Evolutionary conservation across 768 basidiomycete species (phyloP).

Genomic region (Hypsizygus marmoreus): DNA sequence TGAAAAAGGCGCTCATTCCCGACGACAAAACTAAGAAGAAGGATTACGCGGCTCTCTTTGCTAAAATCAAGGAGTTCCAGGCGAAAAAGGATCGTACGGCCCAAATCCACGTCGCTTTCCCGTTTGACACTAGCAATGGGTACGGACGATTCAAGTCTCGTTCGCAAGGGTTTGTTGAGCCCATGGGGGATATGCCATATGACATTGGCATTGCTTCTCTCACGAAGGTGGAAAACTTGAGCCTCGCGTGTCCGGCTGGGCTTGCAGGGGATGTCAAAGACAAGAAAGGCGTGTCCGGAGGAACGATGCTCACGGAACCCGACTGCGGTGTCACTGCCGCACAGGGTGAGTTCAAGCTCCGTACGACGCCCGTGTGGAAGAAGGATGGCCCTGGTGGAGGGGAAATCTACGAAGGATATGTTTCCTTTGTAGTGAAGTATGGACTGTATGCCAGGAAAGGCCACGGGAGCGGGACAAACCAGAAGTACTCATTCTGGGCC

Average conservation of each 20-base stretch:
- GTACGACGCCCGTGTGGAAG: conserved; percentile 5
- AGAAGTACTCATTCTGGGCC: conserved; percentile 8
- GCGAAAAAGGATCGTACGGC: conserved; percentile 7
- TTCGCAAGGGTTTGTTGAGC: conserved; percentile 5
- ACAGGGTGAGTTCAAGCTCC: conserved; percentile 6
- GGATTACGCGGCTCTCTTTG: conserved; percentile 8
- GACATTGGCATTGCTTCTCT: no score
- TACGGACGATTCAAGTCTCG: background rate
- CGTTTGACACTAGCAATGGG: background rate
- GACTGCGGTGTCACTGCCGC: conserved; percentile 9
- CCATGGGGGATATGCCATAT: no score
- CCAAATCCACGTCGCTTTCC: conserved; percentile 6
- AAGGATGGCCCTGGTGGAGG: background rate
- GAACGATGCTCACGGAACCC: background rate
- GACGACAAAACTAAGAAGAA: conserved; percentile 6
- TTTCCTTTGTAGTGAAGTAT: conserved; percentile 7
- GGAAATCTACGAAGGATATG: conserved; percentile 7
- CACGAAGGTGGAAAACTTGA: no score
- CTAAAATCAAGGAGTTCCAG: conserved; percentile 4
- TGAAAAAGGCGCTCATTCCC: background rate
- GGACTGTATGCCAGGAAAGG: conserved; percentile 9
- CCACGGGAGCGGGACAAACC: background rate
- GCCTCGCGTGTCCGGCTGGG: no score
- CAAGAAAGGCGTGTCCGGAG: conserved; percentile 1
- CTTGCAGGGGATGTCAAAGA: no score